phyloP scores from a whole-genome alignment of 768 basidiomycete species.

The Lactarius quietus region DNA sequence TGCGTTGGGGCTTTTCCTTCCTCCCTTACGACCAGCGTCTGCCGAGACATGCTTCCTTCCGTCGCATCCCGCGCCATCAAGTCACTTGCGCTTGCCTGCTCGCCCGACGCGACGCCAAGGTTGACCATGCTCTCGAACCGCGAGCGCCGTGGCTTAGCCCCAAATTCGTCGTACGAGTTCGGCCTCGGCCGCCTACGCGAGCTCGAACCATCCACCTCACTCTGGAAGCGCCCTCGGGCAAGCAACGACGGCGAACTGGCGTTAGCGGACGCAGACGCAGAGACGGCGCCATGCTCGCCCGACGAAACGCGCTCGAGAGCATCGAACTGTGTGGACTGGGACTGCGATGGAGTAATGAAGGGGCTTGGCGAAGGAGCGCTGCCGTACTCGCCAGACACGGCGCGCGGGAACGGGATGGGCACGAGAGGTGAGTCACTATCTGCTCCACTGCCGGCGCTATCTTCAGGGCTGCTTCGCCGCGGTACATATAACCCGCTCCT shows the following conservation, averaged over 20 bases:
- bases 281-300: background rate
- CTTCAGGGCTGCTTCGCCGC: slow-evolving; percentile 17
- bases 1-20: slow-evolving; percentile 75
- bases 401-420: slow-evolving; percentile 63
- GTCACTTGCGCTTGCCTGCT: slow-evolving; percentile 62
- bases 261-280: background rate
- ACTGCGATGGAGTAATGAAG: slow-evolving; percentile 13
- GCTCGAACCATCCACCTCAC: slow-evolving; percentile 61
- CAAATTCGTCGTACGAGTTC: slow-evolving; percentile 65
- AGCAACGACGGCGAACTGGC: slow-evolving; percentile 36
- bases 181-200: slow-evolving; percentile 54
- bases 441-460: slow-evolving; percentile 9
- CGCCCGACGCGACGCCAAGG: slow-evolving; percentile 45
- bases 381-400: slow-evolving; percentile 50
- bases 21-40: slow-evolving; percentile 73
- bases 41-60: slow-evolving; percentile 61
- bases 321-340: slow-evolving; percentile 3
- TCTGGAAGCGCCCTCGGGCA: slow-evolving; percentile 63
- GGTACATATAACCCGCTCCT: slow-evolving; percentile 19
- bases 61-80: slow-evolving; percentile 55
- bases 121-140: slow-evolving; percentile 74
- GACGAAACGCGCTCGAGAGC: slow-evolving; percentile 14
- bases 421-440: slow-evolving; percentile 35
- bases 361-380: slow-evolving; percentile 36
- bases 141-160: slow-evolving; percentile 49